phyloP scores from a whole-genome alignment of 306 rosid genomes.

The Rubus idaeus region DNA sequence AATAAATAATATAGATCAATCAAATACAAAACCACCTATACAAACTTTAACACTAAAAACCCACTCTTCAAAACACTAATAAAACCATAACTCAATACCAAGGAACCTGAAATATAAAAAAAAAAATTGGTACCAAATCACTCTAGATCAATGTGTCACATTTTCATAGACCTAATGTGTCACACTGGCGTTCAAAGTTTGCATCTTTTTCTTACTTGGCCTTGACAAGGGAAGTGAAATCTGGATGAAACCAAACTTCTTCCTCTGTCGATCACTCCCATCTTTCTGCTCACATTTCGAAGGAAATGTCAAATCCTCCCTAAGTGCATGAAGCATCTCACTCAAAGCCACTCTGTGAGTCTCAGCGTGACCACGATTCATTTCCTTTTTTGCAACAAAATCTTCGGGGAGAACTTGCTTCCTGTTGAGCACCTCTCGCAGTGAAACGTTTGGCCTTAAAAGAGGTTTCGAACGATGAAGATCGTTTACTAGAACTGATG shows the following conservation, averaged over 20 bases:
- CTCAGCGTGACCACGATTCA: constrained; percentile 38
- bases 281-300: constrained; percentile 51
- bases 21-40: constrained; percentile 20
- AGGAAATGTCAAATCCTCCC: constrained; percentile 58
- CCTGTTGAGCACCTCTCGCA: constrained; percentile 85
- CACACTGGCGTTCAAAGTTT: constrained; percentile 33
- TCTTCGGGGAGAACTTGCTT: constrained; percentile 68
- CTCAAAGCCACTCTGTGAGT: constrained; percentile 79
- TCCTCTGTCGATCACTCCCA: constrained; percentile 55
- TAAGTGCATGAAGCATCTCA: constrained; percentile 85
- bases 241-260: constrained; percentile 87
- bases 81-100: constrained; percentile 7
- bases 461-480: constrained; percentile 43
- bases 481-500: constrained; percentile 32
- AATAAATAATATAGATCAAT: constrained; percentile 12
- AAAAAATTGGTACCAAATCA: neutral
- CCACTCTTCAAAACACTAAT: neutral
- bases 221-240: constrained; percentile 74
- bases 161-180: neutral
- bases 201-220: constrained; percentile 64
- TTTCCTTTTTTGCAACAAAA: constrained; percentile 38
- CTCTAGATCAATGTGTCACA: neutral
- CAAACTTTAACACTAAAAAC: constrained; percentile 4
- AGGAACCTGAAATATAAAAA: neutral
- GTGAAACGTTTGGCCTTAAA: constrained; percentile 59